Conservation (phyloP, 2,329 filamentous ascomycete genomes). For the Fusarium guadeloupense region DNA sequence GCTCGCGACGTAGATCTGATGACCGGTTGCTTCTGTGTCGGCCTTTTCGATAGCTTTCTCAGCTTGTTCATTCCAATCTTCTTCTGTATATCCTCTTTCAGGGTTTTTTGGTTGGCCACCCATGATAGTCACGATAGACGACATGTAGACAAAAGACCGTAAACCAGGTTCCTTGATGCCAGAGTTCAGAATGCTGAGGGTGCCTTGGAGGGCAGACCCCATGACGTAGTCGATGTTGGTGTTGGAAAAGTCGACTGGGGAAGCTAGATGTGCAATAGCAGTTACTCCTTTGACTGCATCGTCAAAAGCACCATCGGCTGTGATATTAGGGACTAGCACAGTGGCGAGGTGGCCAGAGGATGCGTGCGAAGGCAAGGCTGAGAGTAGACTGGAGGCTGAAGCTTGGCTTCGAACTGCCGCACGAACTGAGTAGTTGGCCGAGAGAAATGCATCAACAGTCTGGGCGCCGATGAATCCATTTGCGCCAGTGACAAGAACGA, state of each 20-base stretch:
- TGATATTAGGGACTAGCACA: neutral
- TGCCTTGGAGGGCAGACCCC: conserved; percentile 5
- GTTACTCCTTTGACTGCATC: neutral
- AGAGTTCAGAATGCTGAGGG: neutral
- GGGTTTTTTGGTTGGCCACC: neutral
- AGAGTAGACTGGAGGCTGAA: conserved; percentile 9
- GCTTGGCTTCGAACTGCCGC: conserved; percentile 8
- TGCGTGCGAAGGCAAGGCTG: neutral
- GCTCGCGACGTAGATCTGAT: conserved; percentile 17
- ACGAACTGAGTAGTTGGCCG: conserved; percentile 4
- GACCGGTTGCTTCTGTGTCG: conserved; percentile 5
- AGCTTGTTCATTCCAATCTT: conserved; percentile 21
- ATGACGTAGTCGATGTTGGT: conserved; percentile 19
- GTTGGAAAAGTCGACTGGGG: conserved; percentile 12
- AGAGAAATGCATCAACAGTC: conserved; percentile 15
- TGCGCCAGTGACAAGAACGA: conserved; percentile 17
- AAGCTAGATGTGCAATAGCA: conserved; percentile 11
- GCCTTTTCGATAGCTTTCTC: conserved; percentile 2
- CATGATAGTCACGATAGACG: conserved; percentile 6
- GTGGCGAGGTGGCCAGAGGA: conserved; percentile 1
- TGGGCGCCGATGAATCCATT: conserved; percentile 23
- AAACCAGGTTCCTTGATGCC: neutral
- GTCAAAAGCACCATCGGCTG: neutral
- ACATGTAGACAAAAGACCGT: conserved; percentile 12
- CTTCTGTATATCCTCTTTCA: conserved; percentile 1